These are phyloP conservation scores for Amphibolis antarctica DNA, from an alignment of 106 monocot species.

Conservation along the genomic window DNA sequence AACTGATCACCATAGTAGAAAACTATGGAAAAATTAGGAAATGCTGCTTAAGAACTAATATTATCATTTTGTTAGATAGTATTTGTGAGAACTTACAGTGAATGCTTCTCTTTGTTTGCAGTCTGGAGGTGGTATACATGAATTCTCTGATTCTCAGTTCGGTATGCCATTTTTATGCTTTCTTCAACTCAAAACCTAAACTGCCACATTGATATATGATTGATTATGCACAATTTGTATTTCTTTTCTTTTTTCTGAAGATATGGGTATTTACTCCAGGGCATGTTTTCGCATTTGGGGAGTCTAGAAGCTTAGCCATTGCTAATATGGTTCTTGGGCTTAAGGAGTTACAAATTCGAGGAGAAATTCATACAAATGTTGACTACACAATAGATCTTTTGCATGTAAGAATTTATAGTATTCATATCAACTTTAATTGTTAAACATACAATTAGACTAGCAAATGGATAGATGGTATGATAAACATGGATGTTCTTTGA, in stretches of 20 bases:
- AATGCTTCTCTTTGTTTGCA: slow-evolving; percentile 24
- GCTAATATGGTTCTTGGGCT: slow-evolving; percentile 98
- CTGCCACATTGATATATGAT: neutral
- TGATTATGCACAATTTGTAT: neutral
- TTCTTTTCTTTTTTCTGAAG: too few relatives aligned
- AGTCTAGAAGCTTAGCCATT: slow-evolving; percentile 86
- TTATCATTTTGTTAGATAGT: too few relatives aligned
- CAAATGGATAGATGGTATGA: neutral
- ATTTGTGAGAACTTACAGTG: too few relatives aligned
- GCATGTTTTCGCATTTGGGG: slow-evolving; percentile 98
- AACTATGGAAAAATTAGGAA: too few relatives aligned
- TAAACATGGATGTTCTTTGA: slow-evolving; percentile 5
- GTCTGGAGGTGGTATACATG: slow-evolving; percentile 99
- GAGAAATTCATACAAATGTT: slow-evolving; percentile 97
- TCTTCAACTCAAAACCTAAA: neutral
- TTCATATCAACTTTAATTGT: neutral
- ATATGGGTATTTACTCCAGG: slow-evolving; percentile 24
- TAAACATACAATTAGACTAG: neutral
- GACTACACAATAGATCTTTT: slow-evolving; percentile 95
- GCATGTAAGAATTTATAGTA: slow-evolving; percentile 44
- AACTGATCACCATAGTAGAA: neutral
- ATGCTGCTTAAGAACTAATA: neutral
- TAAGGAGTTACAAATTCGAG: slow-evolving; percentile 92
- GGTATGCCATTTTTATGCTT: slow-evolving; percentile 33
- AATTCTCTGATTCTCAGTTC: slow-evolving; percentile 99